Percentiles rank a stretch among this genome's conserved stretches.
These are phyloP conservation scores for Microcyclospora tardicrescens DNA, from an alignment of 2,329 filamentous ascomycete species.

Conservation along the genomic window DNA sequence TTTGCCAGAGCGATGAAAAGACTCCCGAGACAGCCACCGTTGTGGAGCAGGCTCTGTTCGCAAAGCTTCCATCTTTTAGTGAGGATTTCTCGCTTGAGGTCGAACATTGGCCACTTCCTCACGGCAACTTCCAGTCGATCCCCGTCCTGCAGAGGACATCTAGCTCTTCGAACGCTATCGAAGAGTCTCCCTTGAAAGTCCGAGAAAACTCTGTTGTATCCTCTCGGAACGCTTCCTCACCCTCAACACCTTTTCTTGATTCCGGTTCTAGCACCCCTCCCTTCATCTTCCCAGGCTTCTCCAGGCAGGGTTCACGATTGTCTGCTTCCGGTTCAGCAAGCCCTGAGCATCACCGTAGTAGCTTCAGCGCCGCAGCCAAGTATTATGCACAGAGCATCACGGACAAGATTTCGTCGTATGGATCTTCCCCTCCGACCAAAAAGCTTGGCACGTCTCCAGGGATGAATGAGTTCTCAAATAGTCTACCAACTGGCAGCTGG, in stretches of 20 bases:
- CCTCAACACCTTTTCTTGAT: slow-evolving; percentile 18
- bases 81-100: not conserved
- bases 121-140: not conserved
- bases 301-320: slow-evolving; percentile 10
- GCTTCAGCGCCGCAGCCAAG: slow-evolving; percentile 21
- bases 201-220: slow-evolving; percentile 10
- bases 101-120: slow-evolving; percentile 1
- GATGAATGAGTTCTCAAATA: slow-evolving; percentile 16
- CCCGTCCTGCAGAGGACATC: not conserved
- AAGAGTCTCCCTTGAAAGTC: slow-evolving; percentile 9
- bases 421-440: slow-evolving; percentile 19
- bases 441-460: slow-evolving; percentile 14
- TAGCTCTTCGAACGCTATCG: not conserved
- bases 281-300: slow-evolving; percentile 10
- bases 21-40: not conserved
- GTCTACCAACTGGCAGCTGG: slow-evolving; percentile 32
- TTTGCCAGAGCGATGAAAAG: slow-evolving; percentile 31
- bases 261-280: slow-evolving; percentile 19
- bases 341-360: slow-evolving; percentile 20
- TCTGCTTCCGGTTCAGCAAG: slow-evolving; percentile 19
- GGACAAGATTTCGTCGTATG: slow-evolving; percentile 18
- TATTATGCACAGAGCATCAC: slow-evolving; percentile 23
- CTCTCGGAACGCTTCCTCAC: slow-evolving; percentile 16
- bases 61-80: slow-evolving; percentile 1
- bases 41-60: not conserved